phyloP scores from a whole-genome alignment of 2,329 filamentous ascomycete species.

The Pseudopyrenochaeta lycopersici region DNA sequence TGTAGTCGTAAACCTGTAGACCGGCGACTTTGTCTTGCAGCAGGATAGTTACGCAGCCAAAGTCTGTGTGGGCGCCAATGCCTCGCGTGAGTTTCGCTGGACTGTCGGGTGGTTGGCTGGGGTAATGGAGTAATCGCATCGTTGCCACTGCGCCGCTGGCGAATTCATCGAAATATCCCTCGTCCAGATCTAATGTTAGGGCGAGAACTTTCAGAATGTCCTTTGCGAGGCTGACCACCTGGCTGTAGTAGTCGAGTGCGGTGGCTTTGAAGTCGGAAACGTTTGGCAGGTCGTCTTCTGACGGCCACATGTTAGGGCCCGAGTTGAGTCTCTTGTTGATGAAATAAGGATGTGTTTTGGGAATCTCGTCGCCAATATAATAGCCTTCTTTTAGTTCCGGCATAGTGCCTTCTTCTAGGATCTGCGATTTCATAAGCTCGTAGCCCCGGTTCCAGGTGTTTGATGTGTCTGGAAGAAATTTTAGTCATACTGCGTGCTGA shows the following conservation, averaged over 20 bases:
- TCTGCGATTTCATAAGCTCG: slow-evolving; percentile 54
- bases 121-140: slow-evolving; percentile 56
- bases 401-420: slow-evolving; percentile 52
- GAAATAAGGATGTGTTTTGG: slow-evolving; percentile 50
- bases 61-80: slow-evolving; percentile 56
- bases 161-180: slow-evolving; percentile 50
- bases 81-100: slow-evolving; percentile 50
- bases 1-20: slow-evolving; percentile 78
- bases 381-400: slow-evolving; percentile 56
- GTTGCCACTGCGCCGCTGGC: slow-evolving; percentile 50
- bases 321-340: slow-evolving; percentile 50
- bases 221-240: slow-evolving; percentile 51
- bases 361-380: slow-evolving; percentile 55
- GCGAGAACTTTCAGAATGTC: slow-evolving; percentile 54
- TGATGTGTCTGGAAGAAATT: slow-evolving; percentile 35
- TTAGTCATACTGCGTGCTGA: not conserved
- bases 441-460: slow-evolving; percentile 56
- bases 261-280: slow-evolving; percentile 48
- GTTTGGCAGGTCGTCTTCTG: slow-evolving; percentile 15
- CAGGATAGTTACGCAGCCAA: slow-evolving; percentile 53
- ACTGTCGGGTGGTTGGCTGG: slow-evolving; percentile 48
- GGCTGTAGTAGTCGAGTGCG: slow-evolving; percentile 53
- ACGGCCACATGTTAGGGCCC: slow-evolving; percentile 55
- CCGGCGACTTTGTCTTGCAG: slow-evolving; percentile 61
- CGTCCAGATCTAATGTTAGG: slow-evolving; percentile 50